phyloP scores from a whole-genome alignment of 2,329 filamentous ascomycete genomes.

The Botryotinia convoluta region DNA sequence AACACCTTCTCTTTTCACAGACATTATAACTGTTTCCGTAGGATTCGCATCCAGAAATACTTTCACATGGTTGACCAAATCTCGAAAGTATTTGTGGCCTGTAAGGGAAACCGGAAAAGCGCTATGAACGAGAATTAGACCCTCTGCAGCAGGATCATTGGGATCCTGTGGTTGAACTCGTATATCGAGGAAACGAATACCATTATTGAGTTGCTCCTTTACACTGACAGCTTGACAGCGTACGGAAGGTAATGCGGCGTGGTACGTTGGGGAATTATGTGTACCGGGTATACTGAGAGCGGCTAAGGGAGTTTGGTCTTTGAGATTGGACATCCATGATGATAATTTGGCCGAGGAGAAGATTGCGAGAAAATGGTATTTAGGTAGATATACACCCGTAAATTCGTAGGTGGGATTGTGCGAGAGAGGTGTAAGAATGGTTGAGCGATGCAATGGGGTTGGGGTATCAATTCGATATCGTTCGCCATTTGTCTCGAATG shows the following conservation, averaged over 20 bases:
- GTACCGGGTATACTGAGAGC: slow-evolving; percentile 89
- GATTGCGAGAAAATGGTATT: slow-evolving; percentile 57
- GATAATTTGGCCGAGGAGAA: slow-evolving; percentile 68
- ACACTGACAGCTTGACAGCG: slow-evolving; percentile 84
- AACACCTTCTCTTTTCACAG: slow-evolving; percentile 85
- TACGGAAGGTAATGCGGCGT: slow-evolving; percentile 84
- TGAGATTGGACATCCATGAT: slow-evolving; percentile 78
- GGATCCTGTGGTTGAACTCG: slow-evolving; percentile 67
- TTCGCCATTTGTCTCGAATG: slow-evolving; percentile 63
- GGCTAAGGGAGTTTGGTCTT: slow-evolving; percentile 69
- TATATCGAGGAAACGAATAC: slow-evolving; percentile 92
- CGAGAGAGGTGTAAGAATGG: slow-evolving; percentile 57
- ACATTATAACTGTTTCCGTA: slow-evolving; percentile 79
- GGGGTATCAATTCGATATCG: slow-evolving; percentile 72
- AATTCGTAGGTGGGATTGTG: slow-evolving; percentile 53
- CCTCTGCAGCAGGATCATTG: slow-evolving; percentile 57
- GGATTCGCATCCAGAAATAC: slow-evolving; percentile 75
- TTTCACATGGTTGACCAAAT: slow-evolving; percentile 68
- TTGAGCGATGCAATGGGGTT: slow-evolving; percentile 57
- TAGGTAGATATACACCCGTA: slow-evolving; percentile 63
- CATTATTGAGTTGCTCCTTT: slow-evolving; percentile 77
- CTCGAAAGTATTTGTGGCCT: slow-evolving; percentile 74
- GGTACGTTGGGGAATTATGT: slow-evolving; percentile 86
- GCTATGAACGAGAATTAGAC: slow-evolving; percentile 80
- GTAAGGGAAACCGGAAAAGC: slow-evolving; percentile 85